Base-by-base conservation (phyloP, 2,329 filamentous ascomycete species). In the Aspergillus ibericus region DNA sequence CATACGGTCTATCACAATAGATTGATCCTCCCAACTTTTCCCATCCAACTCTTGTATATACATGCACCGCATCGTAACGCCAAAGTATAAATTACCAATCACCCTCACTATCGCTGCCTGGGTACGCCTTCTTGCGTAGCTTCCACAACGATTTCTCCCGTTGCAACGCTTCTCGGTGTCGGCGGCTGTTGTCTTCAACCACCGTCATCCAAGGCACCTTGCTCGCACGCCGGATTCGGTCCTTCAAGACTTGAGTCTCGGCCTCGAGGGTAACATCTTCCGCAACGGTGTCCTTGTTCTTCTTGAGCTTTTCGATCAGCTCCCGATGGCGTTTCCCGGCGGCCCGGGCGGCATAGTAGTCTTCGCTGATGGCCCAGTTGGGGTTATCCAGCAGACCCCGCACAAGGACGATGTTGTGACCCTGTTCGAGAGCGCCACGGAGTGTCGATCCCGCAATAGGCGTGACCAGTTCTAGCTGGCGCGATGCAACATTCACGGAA, bases 401-500 rank as follows among this genome's bases (percentile, higher is more conserved):
- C 7, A 83, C 80, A 4, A 84, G 73, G 2, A 83, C 74, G 4
- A 83, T 70, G n/a, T 73, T 69, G 18, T 72, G 66, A 2, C 74
- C 72, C 32, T 75, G 67, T 27, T 75, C 66, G 5, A 77, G 60
- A 2, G 72, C 63, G 6, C 68, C 61, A 10, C 66, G 66, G 32
- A 79, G 64, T 8, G 59, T 62, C 3, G 66, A 63, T 18, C 64
- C 56, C 4, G 73, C 59, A 54, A 82, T 75, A 0, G 84, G 83
- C 0, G 83, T 83, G 13, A 83, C 70, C 16, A 81, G 70, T 49
- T 80, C 79, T 13, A 81, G 65, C 54, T 75, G 73, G n/a, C 72
- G 72, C 2, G 74, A 67, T 13, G 66, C 60, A 20, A 69, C 63
- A 58, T 81, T 68, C 53, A 81, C 74, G 27, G 72, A 74, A 6